Conservation (phyloP, 2,329 filamentous ascomycete genomes). For the Sporothrix variecibatus region DNA sequence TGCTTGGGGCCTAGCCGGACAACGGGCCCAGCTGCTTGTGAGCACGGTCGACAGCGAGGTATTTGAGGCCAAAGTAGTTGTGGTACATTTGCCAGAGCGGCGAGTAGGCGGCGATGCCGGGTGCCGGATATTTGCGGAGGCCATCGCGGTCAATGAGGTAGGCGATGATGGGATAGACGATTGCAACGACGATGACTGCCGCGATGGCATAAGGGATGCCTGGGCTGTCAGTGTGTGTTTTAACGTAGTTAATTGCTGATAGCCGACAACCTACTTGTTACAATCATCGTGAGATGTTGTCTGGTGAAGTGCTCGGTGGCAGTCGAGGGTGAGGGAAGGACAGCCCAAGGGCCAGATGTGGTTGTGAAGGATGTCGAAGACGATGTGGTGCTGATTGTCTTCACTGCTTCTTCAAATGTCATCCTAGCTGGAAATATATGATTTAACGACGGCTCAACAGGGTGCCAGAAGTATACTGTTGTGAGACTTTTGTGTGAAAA, state of each 20-base stretch:
- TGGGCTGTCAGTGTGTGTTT: neutral
- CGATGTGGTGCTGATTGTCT: neutral
- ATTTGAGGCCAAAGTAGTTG: constrained; percentile 1
- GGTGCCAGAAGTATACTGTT: neutral
- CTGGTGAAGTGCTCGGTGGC: neutral
- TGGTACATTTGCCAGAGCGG: constrained; percentile 1
- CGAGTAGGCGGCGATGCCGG: neutral
- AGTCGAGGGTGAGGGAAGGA: too few species aligned
- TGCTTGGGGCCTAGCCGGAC: neutral
- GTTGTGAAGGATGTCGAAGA: neutral
- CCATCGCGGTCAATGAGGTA: neutral
- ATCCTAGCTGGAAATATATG: neutral
- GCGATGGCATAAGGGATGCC: neutral
- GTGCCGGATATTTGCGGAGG: constrained; percentile 1
- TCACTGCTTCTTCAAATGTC: neutral
- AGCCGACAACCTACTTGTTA: neutral
- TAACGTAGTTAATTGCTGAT: too few species aligned
- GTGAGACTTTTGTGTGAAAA: neutral
- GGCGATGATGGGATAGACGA: neutral
- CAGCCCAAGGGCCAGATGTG: neutral
- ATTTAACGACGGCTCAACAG: neutral
- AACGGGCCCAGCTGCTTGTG: neutral
- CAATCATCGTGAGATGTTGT: neutral
- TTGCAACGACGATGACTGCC: neutral
- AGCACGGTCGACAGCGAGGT: neutral